These are phyloP conservation scores for Ilex aquifolium DNA, from an alignment of 257 asterid genomes.

Conservation along the genomic window DNA sequence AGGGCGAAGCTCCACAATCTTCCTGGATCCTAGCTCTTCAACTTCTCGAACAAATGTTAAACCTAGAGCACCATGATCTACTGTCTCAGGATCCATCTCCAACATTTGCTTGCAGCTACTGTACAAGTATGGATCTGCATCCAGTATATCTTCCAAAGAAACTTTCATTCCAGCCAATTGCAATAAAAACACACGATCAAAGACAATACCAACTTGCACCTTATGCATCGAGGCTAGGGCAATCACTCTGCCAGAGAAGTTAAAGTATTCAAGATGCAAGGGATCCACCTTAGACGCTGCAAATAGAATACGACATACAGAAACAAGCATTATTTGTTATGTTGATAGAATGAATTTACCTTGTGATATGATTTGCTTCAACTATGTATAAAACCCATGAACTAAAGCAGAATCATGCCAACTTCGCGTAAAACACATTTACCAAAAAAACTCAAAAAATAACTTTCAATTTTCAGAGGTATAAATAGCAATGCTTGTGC, in stretches of 20 bases:
- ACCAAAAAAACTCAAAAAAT: too few relatives aligned
- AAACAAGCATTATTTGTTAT: not conserved
- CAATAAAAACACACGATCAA: constrained; percentile 74
- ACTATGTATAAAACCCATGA: too few relatives aligned
- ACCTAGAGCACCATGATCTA: constrained; percentile 84
- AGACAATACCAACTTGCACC: constrained; percentile 82
- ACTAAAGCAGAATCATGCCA: too few relatives aligned
- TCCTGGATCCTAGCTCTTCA: constrained; percentile 78
- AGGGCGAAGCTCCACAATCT: constrained; percentile 68
- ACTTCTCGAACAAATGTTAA: constrained; percentile 74
- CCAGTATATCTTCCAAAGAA: constrained; percentile 72
- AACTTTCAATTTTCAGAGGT: too few relatives aligned
- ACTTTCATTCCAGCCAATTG: constrained; percentile 65
- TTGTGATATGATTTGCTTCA: too few relatives aligned
- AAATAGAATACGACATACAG: constrained; percentile 13
- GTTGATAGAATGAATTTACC: not conserved
- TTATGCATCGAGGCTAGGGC: constrained; percentile 92
- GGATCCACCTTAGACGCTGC: constrained; percentile 97
- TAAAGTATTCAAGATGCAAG: constrained; percentile 77
- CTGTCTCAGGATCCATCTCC: constrained; percentile 78
- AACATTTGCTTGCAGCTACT: constrained; percentile 88
- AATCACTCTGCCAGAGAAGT: constrained; percentile 79
- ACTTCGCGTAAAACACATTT: too few relatives aligned
- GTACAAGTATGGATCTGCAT: constrained; percentile 80
- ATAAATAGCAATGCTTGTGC: too few relatives aligned